phyloP scores from a whole-genome alignment of 164 flowering plant species.

The Vitis labrusca region DNA sequence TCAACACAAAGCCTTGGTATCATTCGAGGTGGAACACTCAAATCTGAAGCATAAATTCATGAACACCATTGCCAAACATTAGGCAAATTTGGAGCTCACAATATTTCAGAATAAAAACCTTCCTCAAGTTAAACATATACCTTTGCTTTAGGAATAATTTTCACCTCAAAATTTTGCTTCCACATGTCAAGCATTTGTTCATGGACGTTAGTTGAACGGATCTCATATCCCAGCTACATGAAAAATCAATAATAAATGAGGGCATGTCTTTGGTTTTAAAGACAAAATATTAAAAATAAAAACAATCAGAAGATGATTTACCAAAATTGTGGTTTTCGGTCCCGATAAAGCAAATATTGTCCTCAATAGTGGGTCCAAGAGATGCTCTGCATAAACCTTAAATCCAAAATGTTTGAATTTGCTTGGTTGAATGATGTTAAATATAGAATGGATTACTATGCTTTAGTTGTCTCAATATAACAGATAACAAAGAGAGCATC shows the following conservation, averaged over 20 bases:
- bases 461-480: no score
- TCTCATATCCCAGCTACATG: constrained; percentile 87
- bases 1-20: neutral
- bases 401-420: constrained; percentile 10
- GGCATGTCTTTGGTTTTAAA: neutral
- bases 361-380: constrained; percentile 79
- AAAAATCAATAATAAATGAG: constrained; percentile 11
- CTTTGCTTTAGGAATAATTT: constrained; percentile 72
- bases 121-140: constrained; percentile 25
- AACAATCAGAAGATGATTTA: constrained; percentile 17
- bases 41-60: neutral
- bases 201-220: constrained; percentile 80
- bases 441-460: neutral
- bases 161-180: constrained; percentile 80
- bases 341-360: constrained; percentile 84
- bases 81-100: neutral
- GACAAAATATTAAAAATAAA: neutral
- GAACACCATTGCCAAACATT: neutral
- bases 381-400: constrained; percentile 93
- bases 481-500: no score
- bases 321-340: constrained; percentile 84
- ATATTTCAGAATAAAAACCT: neutral
- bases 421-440: neutral
- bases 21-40: neutral
- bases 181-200: constrained; percentile 84